A percentile compares a stretch with the other conserved stretches of the same genome.
phyloP scores from a whole-genome alignment of 805 yeast genomes.

The Spathaspora hagerdaliae region DNA sequence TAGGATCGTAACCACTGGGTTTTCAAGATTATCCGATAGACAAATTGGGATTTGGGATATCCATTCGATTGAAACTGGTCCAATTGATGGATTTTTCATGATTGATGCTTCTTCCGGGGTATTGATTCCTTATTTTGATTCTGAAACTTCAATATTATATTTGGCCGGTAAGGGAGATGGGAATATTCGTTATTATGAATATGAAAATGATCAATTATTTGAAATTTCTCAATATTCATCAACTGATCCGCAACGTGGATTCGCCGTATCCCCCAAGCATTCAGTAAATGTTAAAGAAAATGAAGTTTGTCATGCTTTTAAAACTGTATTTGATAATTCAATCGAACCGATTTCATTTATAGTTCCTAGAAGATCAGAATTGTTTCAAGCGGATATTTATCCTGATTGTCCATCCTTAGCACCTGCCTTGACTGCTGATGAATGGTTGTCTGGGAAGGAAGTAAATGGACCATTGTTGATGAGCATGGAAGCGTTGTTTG shows the following conservation, averaged over 20 bases:
- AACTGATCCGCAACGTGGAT: conserved; percentile 92
- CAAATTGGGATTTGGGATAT: conserved; percentile 95
- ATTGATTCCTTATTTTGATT: conserved; percentile 87
- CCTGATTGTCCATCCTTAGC: conserved; percentile 83
- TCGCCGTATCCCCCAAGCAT: conserved; percentile 84
- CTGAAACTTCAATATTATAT: conserved; percentile 71
- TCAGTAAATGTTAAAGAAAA: conserved; percentile 75
- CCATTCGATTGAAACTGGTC: conserved; percentile 67
- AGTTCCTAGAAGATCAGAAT: conserved; percentile 92
- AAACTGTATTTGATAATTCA: conserved; percentile 78
- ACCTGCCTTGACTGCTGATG: conserved; percentile 76
- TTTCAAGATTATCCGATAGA: conserved; percentile 87
- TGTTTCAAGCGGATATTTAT: conserved; percentile 87
- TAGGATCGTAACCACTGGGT: conserved; percentile 90
- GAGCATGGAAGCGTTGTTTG: conserved; percentile 71
- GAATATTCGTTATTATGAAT: conserved; percentile 91
- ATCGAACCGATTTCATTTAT: conserved; percentile 90
- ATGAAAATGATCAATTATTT: conserved; percentile 74
- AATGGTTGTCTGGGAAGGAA: conserved; percentile 75
- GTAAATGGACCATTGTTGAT: conserved; percentile 81
- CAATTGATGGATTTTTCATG: conserved; percentile 82
- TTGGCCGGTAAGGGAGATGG: conserved; percentile 98
- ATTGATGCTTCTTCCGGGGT: conserved; percentile 93
- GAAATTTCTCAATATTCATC: conserved; percentile 88
- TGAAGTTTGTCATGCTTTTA: conserved; percentile 78